A percentile compares a stretch with the other conserved stretches of the same genome.
These are phyloP conservation scores for Mollisiaceae sp. DNA, from an alignment of 2,329 filamentous ascomycete genomes.

Conservation along the genomic window DNA sequence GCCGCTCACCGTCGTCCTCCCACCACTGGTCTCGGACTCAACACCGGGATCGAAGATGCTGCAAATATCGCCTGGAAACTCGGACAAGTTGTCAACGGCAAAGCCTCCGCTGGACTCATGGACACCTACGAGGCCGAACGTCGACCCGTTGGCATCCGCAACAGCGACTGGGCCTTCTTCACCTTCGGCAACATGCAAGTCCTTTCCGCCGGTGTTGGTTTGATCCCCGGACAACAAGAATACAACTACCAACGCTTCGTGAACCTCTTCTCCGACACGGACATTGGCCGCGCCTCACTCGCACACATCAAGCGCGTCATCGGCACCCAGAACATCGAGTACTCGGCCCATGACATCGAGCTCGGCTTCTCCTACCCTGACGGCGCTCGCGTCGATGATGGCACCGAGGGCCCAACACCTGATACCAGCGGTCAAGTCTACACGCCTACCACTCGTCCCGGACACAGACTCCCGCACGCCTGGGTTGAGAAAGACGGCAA, in stretches of 20 bases:
- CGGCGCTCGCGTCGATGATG: constrained; percentile 31
- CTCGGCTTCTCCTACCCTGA: constrained; percentile 35
- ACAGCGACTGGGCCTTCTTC: constrained; percentile 34
- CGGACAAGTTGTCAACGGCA: constrained; percentile 48
- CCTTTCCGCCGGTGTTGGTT: constrained; percentile 29
- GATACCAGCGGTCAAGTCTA: constrained; percentile 33
- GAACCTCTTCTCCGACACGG: constrained; percentile 24
- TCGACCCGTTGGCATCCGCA: constrained; percentile 49
- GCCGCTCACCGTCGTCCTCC: constrained; percentile 61
- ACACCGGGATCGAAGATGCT: constrained; percentile 60
- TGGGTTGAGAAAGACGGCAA: constrained; percentile 31
- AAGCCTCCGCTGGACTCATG: constrained; percentile 46
- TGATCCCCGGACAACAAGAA: constrained; percentile 27
- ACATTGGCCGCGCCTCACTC: constrained; percentile 9
- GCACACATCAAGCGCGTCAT: constrained; percentile 24
- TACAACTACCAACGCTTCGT: constrained; percentile 19
- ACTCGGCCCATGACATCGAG: constrained; percentile 33
- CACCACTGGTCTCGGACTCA: constrained; percentile 58
- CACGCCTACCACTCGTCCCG: constrained; percentile 36
- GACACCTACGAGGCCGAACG: constrained; percentile 50
- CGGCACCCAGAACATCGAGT: constrained; percentile 30
- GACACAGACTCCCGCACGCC: constrained; percentile 37
- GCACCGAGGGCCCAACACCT: constrained; percentile 20
- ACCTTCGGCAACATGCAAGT: constrained; percentile 31
- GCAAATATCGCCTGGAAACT: constrained; percentile 60